A percentile compares a stretch with the other conserved stretches of the same genome.
Conservation (phyloP, 2,329 filamentous ascomycete genomes). For the Sporothrix phasma region DNA sequence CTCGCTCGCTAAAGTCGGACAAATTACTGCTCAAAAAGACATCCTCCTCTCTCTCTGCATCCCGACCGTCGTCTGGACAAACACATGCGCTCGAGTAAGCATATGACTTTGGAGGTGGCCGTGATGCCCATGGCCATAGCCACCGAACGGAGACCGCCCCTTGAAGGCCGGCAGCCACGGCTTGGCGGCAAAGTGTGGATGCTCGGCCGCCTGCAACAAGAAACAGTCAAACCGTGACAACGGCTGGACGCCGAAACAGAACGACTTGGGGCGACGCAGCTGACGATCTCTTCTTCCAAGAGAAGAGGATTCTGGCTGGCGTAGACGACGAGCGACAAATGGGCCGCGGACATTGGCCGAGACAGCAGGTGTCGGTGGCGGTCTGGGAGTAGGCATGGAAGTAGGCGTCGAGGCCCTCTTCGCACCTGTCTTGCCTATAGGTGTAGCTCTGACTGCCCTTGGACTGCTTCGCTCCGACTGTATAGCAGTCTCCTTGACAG, state of each 20-base stretch:
- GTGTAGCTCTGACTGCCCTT: no score
- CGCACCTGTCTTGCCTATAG: no score
- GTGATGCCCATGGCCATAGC: no score
- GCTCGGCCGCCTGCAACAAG: not conserved
- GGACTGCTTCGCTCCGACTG: no score
- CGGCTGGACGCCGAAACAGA: not conserved
- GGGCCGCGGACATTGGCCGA: not conserved
- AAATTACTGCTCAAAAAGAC: not conserved
- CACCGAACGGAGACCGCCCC: no score
- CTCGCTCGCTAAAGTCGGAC: no score
- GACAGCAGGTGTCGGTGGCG: not conserved
- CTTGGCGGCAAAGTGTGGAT: not conserved
- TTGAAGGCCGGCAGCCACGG: not conserved
- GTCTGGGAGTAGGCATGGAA: not conserved
- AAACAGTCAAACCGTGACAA: constrained; percentile 7
- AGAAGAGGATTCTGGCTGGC: no score
- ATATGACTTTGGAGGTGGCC: not conserved
- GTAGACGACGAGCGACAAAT: not conserved
- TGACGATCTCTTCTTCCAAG: no score
- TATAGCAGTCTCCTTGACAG: no score
- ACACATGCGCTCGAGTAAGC: not conserved
- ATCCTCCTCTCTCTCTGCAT: not conserved
- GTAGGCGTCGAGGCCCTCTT: no score
- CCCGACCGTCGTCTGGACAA: not conserved
- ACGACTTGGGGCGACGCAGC: not conserved